A percentile compares a stretch with the other conserved stretches of the same genome.
phyloP scores from a whole-genome alignment of 805 yeast species.

The Crinitomyces ghanaensis region DNA sequence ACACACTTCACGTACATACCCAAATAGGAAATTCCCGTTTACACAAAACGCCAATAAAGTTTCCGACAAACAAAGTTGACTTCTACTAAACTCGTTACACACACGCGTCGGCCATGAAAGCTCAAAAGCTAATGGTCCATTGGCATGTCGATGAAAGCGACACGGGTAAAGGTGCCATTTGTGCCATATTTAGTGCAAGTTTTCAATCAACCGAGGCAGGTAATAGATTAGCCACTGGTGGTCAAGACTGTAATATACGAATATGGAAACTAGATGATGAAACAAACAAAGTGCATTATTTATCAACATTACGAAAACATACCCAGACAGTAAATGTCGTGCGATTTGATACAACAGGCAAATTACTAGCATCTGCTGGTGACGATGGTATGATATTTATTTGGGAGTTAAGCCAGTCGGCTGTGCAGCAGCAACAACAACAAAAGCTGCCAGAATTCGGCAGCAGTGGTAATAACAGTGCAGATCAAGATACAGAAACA shows the following conservation, averaged over 20 bases:
- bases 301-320: conserved; percentile 75
- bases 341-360: conserved; percentile 62
- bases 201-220: conserved; percentile 24
- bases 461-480: conserved; percentile 28
- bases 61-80: no score
- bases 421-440: conserved; percentile 26
- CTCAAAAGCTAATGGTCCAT: conserved; percentile 28
- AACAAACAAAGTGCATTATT: conserved; percentile 44
- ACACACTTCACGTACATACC: no score
- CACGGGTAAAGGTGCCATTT: no score
- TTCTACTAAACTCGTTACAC: no score
- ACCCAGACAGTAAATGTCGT: conserved; percentile 92
- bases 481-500: conserved; percentile 43
- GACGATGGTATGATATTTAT: conserved; percentile 86
- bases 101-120: no score
- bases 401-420: conserved; percentile 42
- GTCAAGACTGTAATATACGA: conserved; percentile 89
- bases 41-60: no score
- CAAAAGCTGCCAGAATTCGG: conserved; percentile 46
- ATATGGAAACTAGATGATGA: conserved; percentile 26
- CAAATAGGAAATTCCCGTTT: no score
- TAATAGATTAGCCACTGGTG: conserved; percentile 69
- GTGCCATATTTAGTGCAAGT: conserved; percentile 30
- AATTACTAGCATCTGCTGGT: conserved; percentile 72
- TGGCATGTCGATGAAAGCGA: conserved; percentile 36